phyloP scores from a whole-genome alignment of 345 rosid species.

The Ceriops decandra region DNA sequence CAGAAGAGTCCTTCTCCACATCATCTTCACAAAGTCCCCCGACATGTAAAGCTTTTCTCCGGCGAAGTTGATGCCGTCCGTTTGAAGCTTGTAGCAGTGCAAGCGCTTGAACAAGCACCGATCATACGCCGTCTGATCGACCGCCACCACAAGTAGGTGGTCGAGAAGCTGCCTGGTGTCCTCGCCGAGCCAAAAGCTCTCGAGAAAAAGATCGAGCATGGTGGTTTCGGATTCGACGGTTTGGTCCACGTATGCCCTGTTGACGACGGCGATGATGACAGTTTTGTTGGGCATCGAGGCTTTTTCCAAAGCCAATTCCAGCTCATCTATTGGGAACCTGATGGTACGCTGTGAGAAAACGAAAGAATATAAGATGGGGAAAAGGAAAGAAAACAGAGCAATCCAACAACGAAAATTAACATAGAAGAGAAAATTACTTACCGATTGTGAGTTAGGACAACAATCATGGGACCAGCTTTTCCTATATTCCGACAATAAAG shows the following conservation, averaged over 20 bases:
- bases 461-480: neutral
- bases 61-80: conserved; percentile 18
- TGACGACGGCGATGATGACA: conserved; percentile 23
- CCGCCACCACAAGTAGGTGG: conserved; percentile 20
- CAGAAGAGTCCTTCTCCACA: conserved; percentile 29
- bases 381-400: no score
- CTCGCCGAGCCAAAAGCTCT: conserved; percentile 29
- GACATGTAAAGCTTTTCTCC: conserved; percentile 29
- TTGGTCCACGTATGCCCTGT: conserved; percentile 28
- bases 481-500: conserved; percentile 18
- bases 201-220: conserved; percentile 29
- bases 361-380: no score
- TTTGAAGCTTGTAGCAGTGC: conserved; percentile 24
- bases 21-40: conserved; percentile 24
- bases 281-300: conserved; percentile 45
- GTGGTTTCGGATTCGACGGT: conserved; percentile 2
- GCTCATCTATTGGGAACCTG: conserved; percentile 36
- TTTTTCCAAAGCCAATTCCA: conserved; percentile 34
- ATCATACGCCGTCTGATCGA: conserved; percentile 20
- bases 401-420: no score
- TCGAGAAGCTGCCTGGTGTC: conserved; percentile 22
- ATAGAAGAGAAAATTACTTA: conserved; percentile 12
- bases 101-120: conserved; percentile 22
- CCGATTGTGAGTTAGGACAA: conserved; percentile 8
- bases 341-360: neutral